phyloP scores from a whole-genome alignment of 2,329 filamentous ascomycete species.

The Trematosphaeria pertusa region DNA sequence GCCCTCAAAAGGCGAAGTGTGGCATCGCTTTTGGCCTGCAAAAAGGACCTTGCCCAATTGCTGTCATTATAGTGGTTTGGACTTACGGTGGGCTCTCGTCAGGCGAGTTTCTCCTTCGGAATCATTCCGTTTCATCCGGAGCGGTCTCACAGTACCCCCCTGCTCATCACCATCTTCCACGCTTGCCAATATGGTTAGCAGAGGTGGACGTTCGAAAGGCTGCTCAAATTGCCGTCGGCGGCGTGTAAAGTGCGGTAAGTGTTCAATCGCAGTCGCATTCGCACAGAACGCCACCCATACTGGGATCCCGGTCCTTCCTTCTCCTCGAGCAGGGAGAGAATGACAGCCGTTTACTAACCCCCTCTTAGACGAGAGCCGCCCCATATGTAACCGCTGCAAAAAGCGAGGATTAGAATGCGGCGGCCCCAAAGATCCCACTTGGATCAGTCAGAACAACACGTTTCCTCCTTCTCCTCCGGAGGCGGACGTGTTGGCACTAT shows the following conservation, averaged over 20 bases:
- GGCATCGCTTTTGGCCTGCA: neutral
- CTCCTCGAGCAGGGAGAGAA: neutral
- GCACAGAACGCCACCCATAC: neutral
- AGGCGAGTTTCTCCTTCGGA: neutral
- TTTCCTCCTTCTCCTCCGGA: constrained; percentile 4
- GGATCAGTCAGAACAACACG: constrained; percentile 25
- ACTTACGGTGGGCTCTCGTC: neutral
- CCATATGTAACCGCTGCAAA: constrained; percentile 31
- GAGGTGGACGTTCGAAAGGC: constrained; percentile 37
- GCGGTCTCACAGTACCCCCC: neutral
- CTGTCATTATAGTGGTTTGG: neutral
- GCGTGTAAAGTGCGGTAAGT: constrained; percentile 38
- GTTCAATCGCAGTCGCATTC: neutral
- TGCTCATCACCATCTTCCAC: neutral
- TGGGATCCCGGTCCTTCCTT: neutral
- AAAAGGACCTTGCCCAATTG: neutral
- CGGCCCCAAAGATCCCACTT: constrained; percentile 31
- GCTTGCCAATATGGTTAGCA: constrained; percentile 29
- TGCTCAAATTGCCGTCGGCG: constrained; percentile 35
- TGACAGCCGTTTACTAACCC: constrained; percentile 1
- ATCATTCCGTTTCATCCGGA: neutral
- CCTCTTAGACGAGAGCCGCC: constrained; percentile 32
- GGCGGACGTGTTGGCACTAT: neutral
- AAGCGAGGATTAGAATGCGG: constrained; percentile 32
- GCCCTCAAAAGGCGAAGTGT: neutral